Base-by-base conservation (phyloP, 495 filamentous ascomycete species). In the Aspergillus taichungensis region DNA sequence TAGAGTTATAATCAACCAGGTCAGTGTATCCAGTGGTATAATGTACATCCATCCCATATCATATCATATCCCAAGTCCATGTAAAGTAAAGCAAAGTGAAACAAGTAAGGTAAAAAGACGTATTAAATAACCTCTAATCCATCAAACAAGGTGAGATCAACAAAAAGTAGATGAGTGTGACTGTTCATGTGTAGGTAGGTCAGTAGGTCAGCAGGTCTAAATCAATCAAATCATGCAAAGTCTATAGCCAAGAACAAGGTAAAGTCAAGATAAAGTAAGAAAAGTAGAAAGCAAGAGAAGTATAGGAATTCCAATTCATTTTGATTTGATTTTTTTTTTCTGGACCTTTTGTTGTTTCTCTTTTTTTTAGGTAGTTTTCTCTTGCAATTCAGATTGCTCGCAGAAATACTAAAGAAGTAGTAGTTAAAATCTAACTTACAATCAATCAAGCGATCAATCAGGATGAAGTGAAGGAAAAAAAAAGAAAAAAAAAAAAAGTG, bases 351-450 rank as follows among this genome's bases (percentile, higher is more conserved):
- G 10, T 34, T 43, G 7, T 37, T 37, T 37, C 18, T 13, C 18
- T 9, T 37, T 37, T 37, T 37, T 13, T 13, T 9, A 8, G 7
- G 9, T 37, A 37, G 13, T 7, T 37, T 8, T 37, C 7, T 13
- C 7, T 13, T 10, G 35, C 9, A 37, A 37, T 12, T 13, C 18
- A 14, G 33, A 5, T 34, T 34, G 33, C 33, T 34, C 5, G 9
- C 10, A 10, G 11, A 37, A 40, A 28, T 40, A 27, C 5, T 27
- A 40, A 2, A 27, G 27, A 18, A 40, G 24, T 34, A 43, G 46
- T 47, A 45, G 43, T 52, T 45, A 24, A 47, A 34, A 31, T 46
- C 34, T 46, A 50, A 50, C 50, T 47, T 59, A 55, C 58, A 62
- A 57, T 45, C 46, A 54, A 24, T 24, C 18, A 24, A 24, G 1